These are phyloP conservation scores for Zygoascus flipseniorum DNA, from an alignment of 805 yeast genomes.

Conservation along the genomic window DNA sequence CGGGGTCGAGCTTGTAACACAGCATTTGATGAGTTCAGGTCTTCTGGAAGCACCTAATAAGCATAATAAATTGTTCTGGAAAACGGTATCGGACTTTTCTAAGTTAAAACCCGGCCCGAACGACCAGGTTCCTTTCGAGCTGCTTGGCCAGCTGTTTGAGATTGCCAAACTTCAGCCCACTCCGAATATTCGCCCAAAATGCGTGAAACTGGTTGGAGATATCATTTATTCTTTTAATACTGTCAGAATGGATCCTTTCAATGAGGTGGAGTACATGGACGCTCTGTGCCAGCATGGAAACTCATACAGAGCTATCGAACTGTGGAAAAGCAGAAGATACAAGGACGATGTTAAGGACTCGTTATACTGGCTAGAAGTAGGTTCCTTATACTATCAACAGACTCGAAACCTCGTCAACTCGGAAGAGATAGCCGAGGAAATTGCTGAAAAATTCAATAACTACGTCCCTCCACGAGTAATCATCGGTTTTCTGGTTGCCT, in stretches of 20 bases:
- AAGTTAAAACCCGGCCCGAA: constrained; percentile 5
- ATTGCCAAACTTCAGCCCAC: constrained; percentile 14
- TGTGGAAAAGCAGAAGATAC: constrained; percentile 14
- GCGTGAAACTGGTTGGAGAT: constrained; percentile 18
- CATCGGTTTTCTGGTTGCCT: constrained; percentile 12
- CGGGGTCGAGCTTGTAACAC: background rate
- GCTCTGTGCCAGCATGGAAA: constrained; percentile 12
- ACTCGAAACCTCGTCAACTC: constrained; percentile 10
- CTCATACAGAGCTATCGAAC: constrained; percentile 11
- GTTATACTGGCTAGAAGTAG: constrained; percentile 18
- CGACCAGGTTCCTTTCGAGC: constrained; percentile 13
- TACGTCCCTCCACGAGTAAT: constrained; percentile 15
- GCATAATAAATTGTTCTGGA: constrained; percentile 9
- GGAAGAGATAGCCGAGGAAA: constrained; percentile 14
- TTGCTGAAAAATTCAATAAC: constrained; percentile 7
- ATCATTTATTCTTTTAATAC: constrained; percentile 13
- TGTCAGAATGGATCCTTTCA: constrained; percentile 17
- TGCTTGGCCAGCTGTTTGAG: constrained; percentile 15
- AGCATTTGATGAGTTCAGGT: background rate
- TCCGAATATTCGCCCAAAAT: constrained; percentile 3
- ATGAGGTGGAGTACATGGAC: constrained; percentile 18
- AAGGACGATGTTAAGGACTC: constrained; percentile 13
- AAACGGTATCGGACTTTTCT: constrained; percentile 4
- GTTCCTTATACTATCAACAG: constrained; percentile 11
- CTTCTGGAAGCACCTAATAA: constrained; percentile 1